Conservation (phyloP, 257 asterid genomes). For the Forsythia viridissima region DNA sequence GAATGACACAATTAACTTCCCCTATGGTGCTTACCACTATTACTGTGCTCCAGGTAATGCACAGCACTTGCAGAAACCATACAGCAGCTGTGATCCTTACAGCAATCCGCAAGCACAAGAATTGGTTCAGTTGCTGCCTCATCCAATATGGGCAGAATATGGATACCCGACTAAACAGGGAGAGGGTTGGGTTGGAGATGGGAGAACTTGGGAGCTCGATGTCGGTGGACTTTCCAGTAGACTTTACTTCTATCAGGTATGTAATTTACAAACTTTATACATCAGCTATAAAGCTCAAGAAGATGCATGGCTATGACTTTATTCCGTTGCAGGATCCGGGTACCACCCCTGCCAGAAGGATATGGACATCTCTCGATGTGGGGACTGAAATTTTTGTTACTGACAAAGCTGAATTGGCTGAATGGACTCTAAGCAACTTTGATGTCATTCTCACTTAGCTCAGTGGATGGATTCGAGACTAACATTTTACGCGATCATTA, state of each 20-base stretch:
- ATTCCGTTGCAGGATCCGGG: constrained; percentile 57
- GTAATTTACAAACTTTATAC: neutral
- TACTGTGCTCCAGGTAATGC: constrained; percentile 74
- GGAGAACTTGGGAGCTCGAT: constrained; percentile 60
- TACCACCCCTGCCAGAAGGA: constrained; percentile 59
- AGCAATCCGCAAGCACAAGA: constrained; percentile 76
- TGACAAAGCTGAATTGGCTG: constrained; percentile 66
- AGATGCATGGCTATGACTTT: neutral
- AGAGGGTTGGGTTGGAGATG: constrained; percentile 60
- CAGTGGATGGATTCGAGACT: too few species aligned
- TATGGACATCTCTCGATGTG: constrained; percentile 77
- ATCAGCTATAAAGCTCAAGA: too few species aligned
- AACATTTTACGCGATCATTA: too few species aligned
- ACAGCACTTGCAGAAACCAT: constrained; percentile 51
- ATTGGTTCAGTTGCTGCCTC: constrained; percentile 65
- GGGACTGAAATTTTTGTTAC: constrained; percentile 81
- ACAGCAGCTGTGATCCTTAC: constrained; percentile 61
- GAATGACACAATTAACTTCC: constrained; percentile 55
- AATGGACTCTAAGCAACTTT: constrained; percentile 69
- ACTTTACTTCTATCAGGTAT: constrained; percentile 68
- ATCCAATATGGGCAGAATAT: constrained; percentile 65
- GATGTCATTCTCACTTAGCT: constrained; percentile 55
- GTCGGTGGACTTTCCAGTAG: constrained; percentile 70
- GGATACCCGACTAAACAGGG: constrained; percentile 66
- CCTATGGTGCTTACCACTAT: constrained; percentile 68